phyloP scores from a whole-genome alignment of 2,329 filamentous ascomycete species.

The Penicillium psychrosexuale region DNA sequence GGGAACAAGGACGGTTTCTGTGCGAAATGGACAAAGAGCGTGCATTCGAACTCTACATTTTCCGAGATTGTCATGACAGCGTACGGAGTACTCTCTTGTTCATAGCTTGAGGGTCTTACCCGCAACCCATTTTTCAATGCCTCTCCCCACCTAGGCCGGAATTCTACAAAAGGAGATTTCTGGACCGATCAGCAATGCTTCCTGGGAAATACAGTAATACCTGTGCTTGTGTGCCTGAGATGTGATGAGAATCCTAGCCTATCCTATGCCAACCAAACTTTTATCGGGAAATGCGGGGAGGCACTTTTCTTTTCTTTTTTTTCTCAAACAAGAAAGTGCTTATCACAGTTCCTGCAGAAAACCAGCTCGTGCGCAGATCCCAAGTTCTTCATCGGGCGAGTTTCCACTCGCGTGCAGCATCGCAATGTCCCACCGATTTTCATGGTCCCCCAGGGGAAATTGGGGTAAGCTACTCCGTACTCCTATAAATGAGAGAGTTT shows the following conservation, averaged over 20 bases:
- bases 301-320: not conserved
- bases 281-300: not conserved
- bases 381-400: constrained; percentile 6
- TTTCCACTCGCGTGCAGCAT: constrained; percentile 10
- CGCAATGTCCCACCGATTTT: not conserved
- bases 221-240: not conserved
- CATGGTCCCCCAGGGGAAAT: not conserved
- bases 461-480: not conserved
- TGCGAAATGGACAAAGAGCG: not conserved
- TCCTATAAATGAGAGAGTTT: not conserved
- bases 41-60: not conserved
- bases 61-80: not conserved
- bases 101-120: not conserved
- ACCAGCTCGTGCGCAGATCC: constrained; percentile 4
- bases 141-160: not conserved
- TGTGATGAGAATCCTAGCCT: constrained; percentile 3
- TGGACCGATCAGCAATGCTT: constrained; percentile 14
- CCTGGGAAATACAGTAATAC: too few relatives aligned
- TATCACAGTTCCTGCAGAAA: constrained; percentile 13
- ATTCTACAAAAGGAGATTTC: constrained; percentile 13
- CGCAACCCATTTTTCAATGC: constrained; percentile 1
- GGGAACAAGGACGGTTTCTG: not conserved
- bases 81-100: not conserved
- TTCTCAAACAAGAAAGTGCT: not conserved
- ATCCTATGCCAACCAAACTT: constrained; percentile 2